Conservation (phyloP, 1,139 yeast species). For the Hemisphaericaspora lyxosophila region DNA sequence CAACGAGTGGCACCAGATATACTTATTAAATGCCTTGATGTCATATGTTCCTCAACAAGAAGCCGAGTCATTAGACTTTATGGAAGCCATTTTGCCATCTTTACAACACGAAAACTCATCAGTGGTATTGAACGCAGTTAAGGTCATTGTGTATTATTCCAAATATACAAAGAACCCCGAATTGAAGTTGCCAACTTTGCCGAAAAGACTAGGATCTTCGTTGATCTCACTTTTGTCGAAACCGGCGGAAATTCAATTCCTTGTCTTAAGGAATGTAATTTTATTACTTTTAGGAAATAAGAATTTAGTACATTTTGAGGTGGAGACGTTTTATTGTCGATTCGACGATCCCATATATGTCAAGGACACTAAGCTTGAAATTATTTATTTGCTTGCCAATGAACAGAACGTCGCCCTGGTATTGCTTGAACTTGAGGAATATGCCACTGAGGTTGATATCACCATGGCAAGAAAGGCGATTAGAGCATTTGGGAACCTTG, state of each 20-base stretch:
- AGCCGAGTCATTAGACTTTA: constrained; percentile 63
- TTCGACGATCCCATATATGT: constrained; percentile 86
- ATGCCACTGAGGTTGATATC: constrained; percentile 82
- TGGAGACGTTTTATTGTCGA: constrained; percentile 75
- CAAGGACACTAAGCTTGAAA: constrained; percentile 87
- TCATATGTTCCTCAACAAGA: constrained; percentile 69
- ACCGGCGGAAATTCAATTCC: constrained; percentile 81
- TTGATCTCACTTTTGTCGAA: constrained; percentile 70
- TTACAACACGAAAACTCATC: constrained; percentile 81
- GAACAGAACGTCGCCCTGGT: constrained; percentile 62
- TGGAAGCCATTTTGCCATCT: constrained; percentile 70
- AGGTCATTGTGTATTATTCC: constrained; percentile 67
- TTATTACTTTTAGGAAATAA: constrained; percentile 68
- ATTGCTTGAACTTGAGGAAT: constrained; percentile 74
- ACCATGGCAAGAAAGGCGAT: constrained; percentile 86
- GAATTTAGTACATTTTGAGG: constrained; percentile 62
- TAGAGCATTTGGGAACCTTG: constrained; percentile 85
- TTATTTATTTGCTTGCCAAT: constrained; percentile 75
- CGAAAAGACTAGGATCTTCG: constrained; percentile 68
- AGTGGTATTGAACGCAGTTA: constrained; percentile 75
- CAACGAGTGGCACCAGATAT: constrained; percentile 81
- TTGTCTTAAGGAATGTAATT: constrained; percentile 79
- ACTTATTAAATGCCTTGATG: constrained; percentile 67
- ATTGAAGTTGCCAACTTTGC: constrained; percentile 49
- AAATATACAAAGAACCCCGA: constrained; percentile 59